Evolutionary conservation across 352 stramenopile species (phyloP).

Genomic region (Phytophthora tentaculata): DNA sequence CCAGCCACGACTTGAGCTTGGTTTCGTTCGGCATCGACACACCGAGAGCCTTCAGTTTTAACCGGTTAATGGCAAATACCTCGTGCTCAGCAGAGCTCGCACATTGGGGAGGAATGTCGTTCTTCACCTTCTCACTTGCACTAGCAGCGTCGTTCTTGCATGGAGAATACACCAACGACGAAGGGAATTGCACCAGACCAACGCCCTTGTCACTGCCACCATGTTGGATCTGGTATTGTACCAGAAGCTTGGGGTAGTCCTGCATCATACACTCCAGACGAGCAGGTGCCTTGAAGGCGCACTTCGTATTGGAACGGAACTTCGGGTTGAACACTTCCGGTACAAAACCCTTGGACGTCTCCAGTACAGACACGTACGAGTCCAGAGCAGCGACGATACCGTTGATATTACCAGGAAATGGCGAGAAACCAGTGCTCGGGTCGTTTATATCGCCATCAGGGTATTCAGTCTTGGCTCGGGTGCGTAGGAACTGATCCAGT

Average conservation of each 20-base stretch:
- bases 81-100: slow-evolving; percentile 73
- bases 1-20: slow-evolving; percentile 45
- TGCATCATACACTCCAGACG: slow-evolving; percentile 86
- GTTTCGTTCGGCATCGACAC: slow-evolving; percentile 24
- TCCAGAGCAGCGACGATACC: slow-evolving; percentile 62
- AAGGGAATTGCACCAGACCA: slow-evolving; percentile 62
- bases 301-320: slow-evolving; percentile 34
- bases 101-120: slow-evolving; percentile 69
- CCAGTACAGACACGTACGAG: slow-evolving; percentile 57
- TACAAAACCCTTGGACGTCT: slow-evolving; percentile 56
- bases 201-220: slow-evolving; percentile 28
- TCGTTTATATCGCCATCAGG: slow-evolving; percentile 72
- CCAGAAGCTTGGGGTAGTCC: slow-evolving; percentile 71
- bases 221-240: slow-evolving; percentile 37
- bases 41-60: slow-evolving; percentile 45
- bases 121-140: slow-evolving; percentile 51
- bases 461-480: slow-evolving; percentile 46
- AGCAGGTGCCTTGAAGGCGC: slow-evolving; percentile 67
- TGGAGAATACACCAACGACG: slow-evolving; percentile 70
- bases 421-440: slow-evolving; percentile 53
- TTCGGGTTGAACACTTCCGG: slow-evolving; percentile 83
- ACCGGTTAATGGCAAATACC: slow-evolving; percentile 54
- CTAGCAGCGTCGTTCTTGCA: slow-evolving; percentile 77
- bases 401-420: slow-evolving; percentile 82
- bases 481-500: slow-evolving; percentile 70